Evolutionary conservation across 208 protist genomes (phyloP), one percentile per base, ranked within the genome.

Genomic region (Leptomonas seymouri): DNA sequence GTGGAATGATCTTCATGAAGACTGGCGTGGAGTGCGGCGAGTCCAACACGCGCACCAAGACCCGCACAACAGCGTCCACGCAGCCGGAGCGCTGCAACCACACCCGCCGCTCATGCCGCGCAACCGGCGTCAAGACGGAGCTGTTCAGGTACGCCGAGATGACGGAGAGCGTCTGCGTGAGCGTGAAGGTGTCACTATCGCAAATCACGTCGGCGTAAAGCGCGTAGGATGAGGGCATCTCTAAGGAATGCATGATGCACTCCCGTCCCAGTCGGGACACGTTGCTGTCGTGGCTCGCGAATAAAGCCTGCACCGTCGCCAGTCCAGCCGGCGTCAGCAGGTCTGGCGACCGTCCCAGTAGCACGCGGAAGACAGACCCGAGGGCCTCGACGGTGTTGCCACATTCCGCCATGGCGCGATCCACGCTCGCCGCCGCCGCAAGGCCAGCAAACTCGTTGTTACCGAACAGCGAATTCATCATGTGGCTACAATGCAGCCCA

Each of bases 71-170:
- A 12, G 82, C 83, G 21, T 84, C 57, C 20, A 95, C 76, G 76
- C 82, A 93, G 60, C 81, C 84, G 44, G 59, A 62, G 56, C 82
- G 46, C 60, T 86, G 73, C 48, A 95, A 62, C 81, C 85, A 92
- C 51, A 80, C 59, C 14, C 86, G 84, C 12, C 90, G 84, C 74
- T 92, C 82, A 23, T 84, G 74, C 65, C 75, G 68, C 50, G 61
- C 58, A 5, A 76, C 74, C 21, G 60, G 48, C 15, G 70, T 72
- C 28, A 85, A 44, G 16, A 60, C 42, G 21, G 21, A 42, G 12
- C 72, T 81, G 25, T 41, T 58, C 21, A 94, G 56, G 51, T 85
- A 68, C 12, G 64, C 50, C 6, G 81, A 74, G 25, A 91, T 74
- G 21, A 87, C 64, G 4, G 66, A 73, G 18, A 93, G 73, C 30